Percentiles rank a stretch among this genome's conserved stretches.
phyloP scores from a whole-genome alignment of 495 filamentous ascomycete species.

The Pseudomonodictys pantanalensis region DNA sequence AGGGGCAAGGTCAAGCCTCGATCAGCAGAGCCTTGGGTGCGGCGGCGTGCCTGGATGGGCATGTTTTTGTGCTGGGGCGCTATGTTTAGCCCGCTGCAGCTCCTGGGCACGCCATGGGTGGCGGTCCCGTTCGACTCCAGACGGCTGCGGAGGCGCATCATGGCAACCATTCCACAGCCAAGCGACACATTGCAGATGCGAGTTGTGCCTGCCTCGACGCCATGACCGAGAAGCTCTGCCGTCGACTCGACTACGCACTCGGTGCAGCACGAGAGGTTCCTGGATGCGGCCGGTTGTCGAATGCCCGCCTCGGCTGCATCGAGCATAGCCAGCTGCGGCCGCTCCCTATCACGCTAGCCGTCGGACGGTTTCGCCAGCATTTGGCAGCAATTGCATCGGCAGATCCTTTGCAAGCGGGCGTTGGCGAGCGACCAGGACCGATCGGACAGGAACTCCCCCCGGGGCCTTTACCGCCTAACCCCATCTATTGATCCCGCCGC shows the following conservation, averaged over 20 bases:
- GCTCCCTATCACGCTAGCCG: constrained; percentile 1
- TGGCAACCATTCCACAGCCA: neutral
- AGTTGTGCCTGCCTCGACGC: neutral
- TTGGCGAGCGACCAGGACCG: constrained; percentile 11
- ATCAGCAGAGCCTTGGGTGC: too few relatives aligned
- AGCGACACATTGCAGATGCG: neutral
- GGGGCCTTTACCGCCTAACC: constrained; percentile 12
- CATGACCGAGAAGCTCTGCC: too few relatives aligned
- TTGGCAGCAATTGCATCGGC: constrained; percentile 27
- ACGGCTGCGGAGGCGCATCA: neutral
- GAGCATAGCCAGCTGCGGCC: too few relatives aligned
- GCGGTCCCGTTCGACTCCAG: too few relatives aligned
- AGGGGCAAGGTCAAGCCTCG: too few relatives aligned
- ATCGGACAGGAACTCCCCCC: constrained; percentile 14
- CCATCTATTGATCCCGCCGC: constrained; percentile 1
- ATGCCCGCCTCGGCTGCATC: too few relatives aligned
- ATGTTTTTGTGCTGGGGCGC: neutral
- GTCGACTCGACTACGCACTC: too few relatives aligned
- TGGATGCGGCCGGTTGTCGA: too few relatives aligned
- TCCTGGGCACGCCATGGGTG: neutral
- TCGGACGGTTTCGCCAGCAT: neutral
- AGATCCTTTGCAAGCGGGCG: constrained; percentile 19
- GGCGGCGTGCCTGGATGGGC: neutral
- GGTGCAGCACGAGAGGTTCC: too few relatives aligned
- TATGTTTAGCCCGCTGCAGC: too few relatives aligned